Evolutionary conservation across 768 basidiomycete species (phyloP).

Genomic region (Leccinum subgranulosum): DNA sequence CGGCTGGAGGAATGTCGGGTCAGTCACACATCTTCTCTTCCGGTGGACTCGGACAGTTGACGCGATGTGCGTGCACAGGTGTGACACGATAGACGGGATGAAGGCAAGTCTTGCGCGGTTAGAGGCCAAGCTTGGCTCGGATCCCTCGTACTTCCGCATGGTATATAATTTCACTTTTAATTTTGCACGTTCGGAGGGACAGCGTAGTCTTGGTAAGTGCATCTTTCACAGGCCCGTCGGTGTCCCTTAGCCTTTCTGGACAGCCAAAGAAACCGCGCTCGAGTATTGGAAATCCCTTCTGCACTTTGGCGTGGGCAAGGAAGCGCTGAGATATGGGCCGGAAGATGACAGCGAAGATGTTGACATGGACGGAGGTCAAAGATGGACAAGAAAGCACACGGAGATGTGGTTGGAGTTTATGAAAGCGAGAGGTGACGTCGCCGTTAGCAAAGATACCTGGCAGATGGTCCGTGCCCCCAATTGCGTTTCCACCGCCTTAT

Average conservation of each 20-base stretch:
- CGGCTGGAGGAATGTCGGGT: slow-evolving; percentile 78
- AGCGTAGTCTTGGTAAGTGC: slow-evolving; percentile 71
- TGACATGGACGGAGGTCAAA: slow-evolving; percentile 40
- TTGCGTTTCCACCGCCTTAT: background rate
- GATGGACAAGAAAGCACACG: slow-evolving; percentile 63
- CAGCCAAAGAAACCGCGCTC: slow-evolving; percentile 67
- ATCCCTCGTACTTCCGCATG: slow-evolving; percentile 66
- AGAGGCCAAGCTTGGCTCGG: slow-evolving; percentile 56
- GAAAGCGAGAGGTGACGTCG: slow-evolving; percentile 58
- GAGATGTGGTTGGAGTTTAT: slow-evolving; percentile 82
- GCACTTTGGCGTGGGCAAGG: slow-evolving; percentile 64
- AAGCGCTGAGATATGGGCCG: slow-evolving; percentile 51
- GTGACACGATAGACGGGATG: slow-evolving; percentile 66
- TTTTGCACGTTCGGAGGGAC: slow-evolving; percentile 72
- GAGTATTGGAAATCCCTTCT: slow-evolving; percentile 80
- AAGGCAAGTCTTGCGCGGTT: slow-evolving; percentile 51
- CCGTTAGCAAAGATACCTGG: slow-evolving; percentile 89
- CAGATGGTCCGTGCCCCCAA: slow-evolving; percentile 56
- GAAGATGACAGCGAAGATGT: slow-evolving; percentile 46
- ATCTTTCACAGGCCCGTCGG: background rate
- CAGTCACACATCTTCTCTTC: slow-evolving; percentile 22
- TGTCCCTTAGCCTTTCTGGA: background rate
- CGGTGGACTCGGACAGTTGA: slow-evolving; percentile 6
- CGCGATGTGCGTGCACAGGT: slow-evolving; percentile 37
- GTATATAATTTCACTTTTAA: slow-evolving; percentile 83